Evolutionary conservation across 148 eudicot species (phyloP).

Genomic region (Rhododendron williamsianum): DNA sequence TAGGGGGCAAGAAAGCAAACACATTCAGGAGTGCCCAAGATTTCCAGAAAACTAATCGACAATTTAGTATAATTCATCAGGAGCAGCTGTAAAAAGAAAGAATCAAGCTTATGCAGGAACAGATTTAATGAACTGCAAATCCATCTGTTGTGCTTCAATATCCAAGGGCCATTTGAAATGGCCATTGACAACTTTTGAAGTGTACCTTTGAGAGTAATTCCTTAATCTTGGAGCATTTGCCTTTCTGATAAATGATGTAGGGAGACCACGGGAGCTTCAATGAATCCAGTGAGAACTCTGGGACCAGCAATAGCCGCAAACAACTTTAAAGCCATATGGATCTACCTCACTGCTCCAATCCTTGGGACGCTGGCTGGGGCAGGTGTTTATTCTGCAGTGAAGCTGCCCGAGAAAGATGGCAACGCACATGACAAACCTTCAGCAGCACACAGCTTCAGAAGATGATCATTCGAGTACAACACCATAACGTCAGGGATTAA

Average conservation of each 20-base stretch:
- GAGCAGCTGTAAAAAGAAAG: not conserved
- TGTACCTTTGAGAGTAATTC: not conserved
- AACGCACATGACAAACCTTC: conserved; percentile 39
- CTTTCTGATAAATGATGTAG: conserved; percentile 24
- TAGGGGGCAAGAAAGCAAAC: not conserved
- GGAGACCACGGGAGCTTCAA: conserved; percentile 79
- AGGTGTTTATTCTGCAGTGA: conserved; percentile 71
- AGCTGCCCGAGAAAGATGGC: conserved; percentile 61
- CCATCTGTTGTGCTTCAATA: not conserved
- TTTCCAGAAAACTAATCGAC: not conserved
- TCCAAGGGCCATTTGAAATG: conserved; percentile 3
- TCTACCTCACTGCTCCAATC: conserved; percentile 79
- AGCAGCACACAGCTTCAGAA: conserved; percentile 47
- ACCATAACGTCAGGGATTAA: not conserved
- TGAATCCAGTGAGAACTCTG: conserved; percentile 95
- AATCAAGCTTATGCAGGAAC: not conserved
- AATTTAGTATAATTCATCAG: not conserved
- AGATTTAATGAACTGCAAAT: not conserved
- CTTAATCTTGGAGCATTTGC: conserved; percentile 8
- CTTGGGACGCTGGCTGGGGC: conserved; percentile 91
- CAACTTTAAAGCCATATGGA: conserved; percentile 77
- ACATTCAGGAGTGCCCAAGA: not conserved
- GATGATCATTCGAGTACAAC: conserved; percentile 23
- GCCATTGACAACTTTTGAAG: not conserved
- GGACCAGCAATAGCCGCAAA: conserved; percentile 92